Conservation (phyloP, 208 protist species). For the Trypanosoma boissoni region DNA sequence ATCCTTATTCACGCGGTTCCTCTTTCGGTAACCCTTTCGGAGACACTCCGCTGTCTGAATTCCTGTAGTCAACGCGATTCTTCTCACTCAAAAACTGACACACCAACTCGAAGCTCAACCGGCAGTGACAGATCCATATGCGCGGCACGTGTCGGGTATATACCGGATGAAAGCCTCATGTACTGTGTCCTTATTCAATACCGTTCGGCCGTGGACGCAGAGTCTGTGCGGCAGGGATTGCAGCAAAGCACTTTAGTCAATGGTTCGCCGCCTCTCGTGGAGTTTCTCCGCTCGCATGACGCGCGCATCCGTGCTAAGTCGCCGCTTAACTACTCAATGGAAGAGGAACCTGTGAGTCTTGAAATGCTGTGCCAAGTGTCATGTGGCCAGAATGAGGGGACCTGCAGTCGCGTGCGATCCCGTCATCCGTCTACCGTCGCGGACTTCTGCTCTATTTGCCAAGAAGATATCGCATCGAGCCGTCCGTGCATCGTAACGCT, state of each 20-base stretch:
- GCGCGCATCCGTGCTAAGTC: too few relatives aligned
- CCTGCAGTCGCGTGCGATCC: not conserved
- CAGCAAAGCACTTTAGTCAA: slow-evolving; percentile 31
- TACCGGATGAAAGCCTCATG: slow-evolving; percentile 51
- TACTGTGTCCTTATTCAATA: slow-evolving; percentile 72
- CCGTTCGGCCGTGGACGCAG: slow-evolving; percentile 27
- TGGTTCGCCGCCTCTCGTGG: slow-evolving; percentile 30
- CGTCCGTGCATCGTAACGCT: slow-evolving; percentile 56
- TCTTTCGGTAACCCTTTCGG: slow-evolving; percentile 47
- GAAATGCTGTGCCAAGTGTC: not conserved
- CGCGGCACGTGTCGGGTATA: slow-evolving; percentile 55
- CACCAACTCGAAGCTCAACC: not conserved
- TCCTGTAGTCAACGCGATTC: not conserved
- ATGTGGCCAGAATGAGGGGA: not conserved
- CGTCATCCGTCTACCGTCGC: slow-evolving; percentile 11
- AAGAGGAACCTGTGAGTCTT: not conserved
- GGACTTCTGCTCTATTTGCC: slow-evolving; percentile 72
- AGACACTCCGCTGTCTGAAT: slow-evolving; percentile 36
- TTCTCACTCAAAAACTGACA: not conserved
- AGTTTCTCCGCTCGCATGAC: slow-evolving; percentile 34
- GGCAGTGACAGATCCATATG: slow-evolving; percentile 19
- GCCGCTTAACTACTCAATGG: too few relatives aligned
- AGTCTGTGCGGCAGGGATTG: slow-evolving; percentile 29
- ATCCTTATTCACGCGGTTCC: slow-evolving; percentile 64
- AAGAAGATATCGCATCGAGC: slow-evolving; percentile 40